Percentiles rank a stretch among this genome's conserved stretches.
phyloP scores from a whole-genome alignment of 352 stramenopile genomes.

The Phytopythium oedochilum region DNA sequence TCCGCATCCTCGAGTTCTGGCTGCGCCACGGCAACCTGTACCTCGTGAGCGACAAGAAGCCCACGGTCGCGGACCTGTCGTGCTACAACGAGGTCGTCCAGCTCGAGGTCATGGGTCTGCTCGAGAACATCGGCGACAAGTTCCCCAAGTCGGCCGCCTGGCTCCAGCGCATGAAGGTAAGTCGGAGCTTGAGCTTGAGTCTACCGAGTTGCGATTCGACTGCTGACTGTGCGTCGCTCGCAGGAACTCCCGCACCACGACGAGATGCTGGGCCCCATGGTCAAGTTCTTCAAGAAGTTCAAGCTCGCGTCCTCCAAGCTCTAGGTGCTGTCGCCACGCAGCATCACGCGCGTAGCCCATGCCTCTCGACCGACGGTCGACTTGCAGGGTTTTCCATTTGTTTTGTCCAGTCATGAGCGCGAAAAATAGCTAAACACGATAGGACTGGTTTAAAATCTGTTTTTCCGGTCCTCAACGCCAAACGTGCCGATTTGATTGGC shows the following conservation, averaged over 20 bases:
- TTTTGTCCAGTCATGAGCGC: background rate
- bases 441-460: background rate
- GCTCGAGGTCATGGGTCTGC: slow-evolving; percentile 61
- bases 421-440: background rate
- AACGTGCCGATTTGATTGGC: background rate
- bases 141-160: slow-evolving; percentile 50
- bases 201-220: background rate
- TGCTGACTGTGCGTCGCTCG: background rate
- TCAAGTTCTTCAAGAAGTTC: slow-evolving; percentile 70
- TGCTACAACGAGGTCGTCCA: slow-evolving; percentile 79
- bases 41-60: slow-evolving; percentile 48
- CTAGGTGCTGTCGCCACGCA: too few species aligned
- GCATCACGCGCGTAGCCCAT: too few species aligned
- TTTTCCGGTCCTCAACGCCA: background rate
- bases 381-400: background rate
- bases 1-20: slow-evolving; percentile 70
- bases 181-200: background rate
- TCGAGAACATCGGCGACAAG: slow-evolving; percentile 35
- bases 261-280: slow-evolving; percentile 59
- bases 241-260: slow-evolving; percentile 58
- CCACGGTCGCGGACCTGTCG: slow-evolving; percentile 62
- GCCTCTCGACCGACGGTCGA: too few species aligned
- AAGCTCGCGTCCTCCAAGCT: slow-evolving; percentile 44
- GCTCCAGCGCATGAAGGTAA: slow-evolving; percentile 75
- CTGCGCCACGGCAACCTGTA: slow-evolving; percentile 53